phyloP scores from a whole-genome alignment of 2,329 filamentous ascomycete species.

The Calonectria crousiana region DNA sequence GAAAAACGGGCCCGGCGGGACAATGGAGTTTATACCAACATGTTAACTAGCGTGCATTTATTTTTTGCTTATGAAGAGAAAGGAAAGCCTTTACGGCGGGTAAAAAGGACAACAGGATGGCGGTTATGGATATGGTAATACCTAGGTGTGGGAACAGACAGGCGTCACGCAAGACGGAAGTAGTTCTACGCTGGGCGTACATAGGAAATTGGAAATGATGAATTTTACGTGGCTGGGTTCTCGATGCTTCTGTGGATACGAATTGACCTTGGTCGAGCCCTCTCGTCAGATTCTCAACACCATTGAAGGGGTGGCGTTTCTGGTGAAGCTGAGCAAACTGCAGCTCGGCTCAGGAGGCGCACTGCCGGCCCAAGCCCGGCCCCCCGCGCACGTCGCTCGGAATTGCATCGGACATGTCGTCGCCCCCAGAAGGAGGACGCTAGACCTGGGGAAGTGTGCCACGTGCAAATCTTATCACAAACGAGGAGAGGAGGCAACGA shows the following conservation, averaged over 20 bases:
- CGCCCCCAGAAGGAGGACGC: not conserved
- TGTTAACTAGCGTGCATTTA: constrained; percentile 43
- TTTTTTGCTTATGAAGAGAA: constrained; percentile 32
- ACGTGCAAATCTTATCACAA: constrained; percentile 33
- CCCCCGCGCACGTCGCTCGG: constrained; percentile 11
- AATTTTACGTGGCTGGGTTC: constrained; percentile 15
- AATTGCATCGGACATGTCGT: constrained; percentile 13
- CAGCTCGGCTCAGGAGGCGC: not conserved
- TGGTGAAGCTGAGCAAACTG: not conserved
- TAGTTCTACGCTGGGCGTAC: constrained; percentile 40
- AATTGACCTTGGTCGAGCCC: not conserved
- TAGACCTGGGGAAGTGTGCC: constrained; percentile 12
- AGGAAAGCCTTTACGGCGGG: constrained; percentile 21
- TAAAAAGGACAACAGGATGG: constrained; percentile 29
- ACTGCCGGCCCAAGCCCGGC: constrained; percentile 17
- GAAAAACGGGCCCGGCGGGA: constrained; percentile 19
- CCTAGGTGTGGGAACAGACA: constrained; percentile 35
- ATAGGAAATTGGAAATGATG: constrained; percentile 33
- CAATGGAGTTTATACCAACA: constrained; percentile 35
- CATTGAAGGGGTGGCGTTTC: not conserved
- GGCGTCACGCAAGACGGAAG: constrained; percentile 37
- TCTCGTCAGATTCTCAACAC: not conserved
- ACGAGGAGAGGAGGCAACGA: constrained; percentile 26
- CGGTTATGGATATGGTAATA: constrained; percentile 35
- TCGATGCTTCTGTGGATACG: not conserved